Percentiles rank a stretch among this genome's conserved stretches.
These are phyloP conservation scores for Pinus taeda DNA, from an alignment of 75 land plant species.

Conservation along the genomic window DNA sequence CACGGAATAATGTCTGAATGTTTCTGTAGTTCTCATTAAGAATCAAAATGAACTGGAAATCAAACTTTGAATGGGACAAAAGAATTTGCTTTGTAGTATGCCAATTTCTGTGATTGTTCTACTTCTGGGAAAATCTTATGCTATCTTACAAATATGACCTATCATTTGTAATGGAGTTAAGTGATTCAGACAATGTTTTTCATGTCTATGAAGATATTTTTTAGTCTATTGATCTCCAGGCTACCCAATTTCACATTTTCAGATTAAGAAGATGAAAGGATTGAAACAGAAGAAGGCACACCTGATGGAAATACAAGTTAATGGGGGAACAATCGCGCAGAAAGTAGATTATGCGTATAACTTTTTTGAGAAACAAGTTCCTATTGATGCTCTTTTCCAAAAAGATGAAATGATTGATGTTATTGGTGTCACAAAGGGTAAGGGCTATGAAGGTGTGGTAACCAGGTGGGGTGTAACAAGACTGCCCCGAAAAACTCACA, in stretches of 20 bases:
- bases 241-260: slow-evolving; percentile 4
- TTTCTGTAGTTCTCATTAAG: no score
- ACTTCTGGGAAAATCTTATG: no score
- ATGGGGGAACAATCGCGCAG: slow-evolving; percentile 75
- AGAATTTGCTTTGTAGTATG: no score
- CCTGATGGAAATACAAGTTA: slow-evolving; percentile 91
- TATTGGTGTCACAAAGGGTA: slow-evolving; percentile 47
- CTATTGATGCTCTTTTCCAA: slow-evolving; percentile 36
- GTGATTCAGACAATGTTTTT: no score
- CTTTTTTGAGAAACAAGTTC: slow-evolving; percentile 39
- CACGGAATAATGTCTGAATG: no score
- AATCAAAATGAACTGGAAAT: no score
- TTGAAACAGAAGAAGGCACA: slow-evolving; percentile 74
- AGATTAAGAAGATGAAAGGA: slow-evolving; percentile 59
- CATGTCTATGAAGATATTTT: no score
- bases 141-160: no score
- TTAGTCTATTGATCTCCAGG: no score
- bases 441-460: slow-evolving; percentile 49
- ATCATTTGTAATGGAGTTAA: no score
- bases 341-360: slow-evolving; percentile 60
- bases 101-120: no score
- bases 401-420: slow-evolving; percentile 57
- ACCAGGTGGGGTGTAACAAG: slow-evolving; percentile 55
- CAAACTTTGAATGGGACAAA: no score
- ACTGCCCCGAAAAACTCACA: slow-evolving; percentile 43